Evolutionary conservation across 495 filamentous ascomycete genomes (phyloP), one percentile per base, ranked within the genome.

Genomic region (Pseudoneurospora amorphoporcata): DNA sequence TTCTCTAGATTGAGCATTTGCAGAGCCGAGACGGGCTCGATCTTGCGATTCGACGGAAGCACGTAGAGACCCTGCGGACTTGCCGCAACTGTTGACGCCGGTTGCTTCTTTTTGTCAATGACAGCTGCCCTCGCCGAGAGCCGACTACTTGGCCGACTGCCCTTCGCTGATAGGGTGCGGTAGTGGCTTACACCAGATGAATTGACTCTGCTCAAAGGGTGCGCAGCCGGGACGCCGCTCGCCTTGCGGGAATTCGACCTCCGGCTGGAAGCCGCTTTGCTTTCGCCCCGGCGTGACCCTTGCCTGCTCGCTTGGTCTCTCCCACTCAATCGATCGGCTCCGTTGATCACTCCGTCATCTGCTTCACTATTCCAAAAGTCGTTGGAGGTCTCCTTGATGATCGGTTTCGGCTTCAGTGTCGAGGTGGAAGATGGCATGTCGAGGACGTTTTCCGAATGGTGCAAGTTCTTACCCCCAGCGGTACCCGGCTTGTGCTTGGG

Each of bases 1-100:
- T 94, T 93, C 81, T 99, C 95, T 35, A 98, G 87, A 73, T 95
- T 94, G 40, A 95, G 87, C 84, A 96, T 94, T 77, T 95, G 93
- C 40, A 94, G 81, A 19, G 94, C 92, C 69, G 90, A 92, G 71
- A 98, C 89, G 16, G 91, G 89, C 68, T 95, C 92, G 73, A 95
- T 92, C 72, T 87, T 88, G 43, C 90, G 84, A 77, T 92, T 91
- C 5, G 89, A 90, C 17, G 87, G 86, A 10, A 88, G 80, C n/a
- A 85, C 68, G 72, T 85, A 87, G 72, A 88, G 82, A 7, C 82
- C 81, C 69, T 79, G 77, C 23, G 70, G 70, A 39, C 69, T 45
- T 35, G 71, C 70, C 14, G 72, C 68, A 38, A 43, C 39, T n/a
- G 69, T 45, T 39, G 39, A 47, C 38, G 53, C 38, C 47, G 76